Base-by-base conservation (phyloP, 2,329 filamentous ascomycete genomes). In the Fusarium multiceps region DNA sequence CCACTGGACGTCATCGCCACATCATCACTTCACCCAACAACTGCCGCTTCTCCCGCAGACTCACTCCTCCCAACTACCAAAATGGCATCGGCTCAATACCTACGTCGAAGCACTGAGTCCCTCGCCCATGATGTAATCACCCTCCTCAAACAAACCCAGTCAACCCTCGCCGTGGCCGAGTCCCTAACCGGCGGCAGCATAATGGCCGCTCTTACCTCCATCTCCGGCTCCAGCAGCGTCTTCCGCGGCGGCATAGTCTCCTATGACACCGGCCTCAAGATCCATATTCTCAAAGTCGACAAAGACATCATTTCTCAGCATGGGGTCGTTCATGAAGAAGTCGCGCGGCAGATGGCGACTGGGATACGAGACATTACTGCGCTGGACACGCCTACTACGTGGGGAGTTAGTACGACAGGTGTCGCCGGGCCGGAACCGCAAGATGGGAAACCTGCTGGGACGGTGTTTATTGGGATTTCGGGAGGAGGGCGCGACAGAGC, bases 221-320 rank as follows among this genome's bases (percentile, higher is more conserved):
- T 78, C 6, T 69, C 72, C 12, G 77, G 77, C 4, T 74, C 76
- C 16, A 76, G 76, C 58, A 67, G 75, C 23, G 77, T 67, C 20
- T 78, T 79, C 55, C 77, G 77, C 47, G 77, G 77, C 41, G 77
- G 78, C 3, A 71, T 79, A 16, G 77, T 80, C 42, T 75, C 78
- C 3, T 79, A 79, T 49, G 75, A 75, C 0, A 78, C 76, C 0
- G 63, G 59, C 3, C 66, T 79, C 16, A 80, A 80, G 55, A 60
- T 71, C 4, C 41, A 57, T 4, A 69, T 80, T 11, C 72, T 80
- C 9, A 69, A 66, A 2, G 71, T 73, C 1, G 50, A 72, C 8
- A 45, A 40, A n/a, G 50, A 32, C 4, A 56, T 71, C 8, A 65
- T 72, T 14, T 30, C 47, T 4, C 47, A 57, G 13, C 47, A 67